Evolutionary conservation across 179 eudicot genomes (phyloP).

Genomic region (Patellifolia procumbens): DNA sequence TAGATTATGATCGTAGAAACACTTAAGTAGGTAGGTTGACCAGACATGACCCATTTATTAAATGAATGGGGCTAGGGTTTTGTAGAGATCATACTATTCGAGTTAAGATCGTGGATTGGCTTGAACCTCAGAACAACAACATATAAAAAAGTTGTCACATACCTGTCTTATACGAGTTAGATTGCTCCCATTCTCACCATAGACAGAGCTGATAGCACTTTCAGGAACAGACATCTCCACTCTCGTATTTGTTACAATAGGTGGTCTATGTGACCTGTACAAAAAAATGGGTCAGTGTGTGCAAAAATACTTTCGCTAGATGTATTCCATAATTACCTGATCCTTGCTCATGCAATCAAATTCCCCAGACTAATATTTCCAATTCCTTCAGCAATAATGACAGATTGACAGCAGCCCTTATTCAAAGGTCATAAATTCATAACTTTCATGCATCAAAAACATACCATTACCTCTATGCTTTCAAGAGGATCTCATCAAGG

Average conservation of each 20-base stretch:
- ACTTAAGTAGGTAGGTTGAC: too few relatives aligned
- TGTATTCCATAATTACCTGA: background rate
- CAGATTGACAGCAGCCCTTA: background rate
- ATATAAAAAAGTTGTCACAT: background rate
- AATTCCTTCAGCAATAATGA: background rate
- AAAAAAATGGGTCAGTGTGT: background rate
- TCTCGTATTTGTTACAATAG: constrained; percentile 67
- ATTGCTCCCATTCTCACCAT: constrained; percentile 76
- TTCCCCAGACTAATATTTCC: background rate
- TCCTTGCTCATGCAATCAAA: background rate
- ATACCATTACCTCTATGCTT: background rate
- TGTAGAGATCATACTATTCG: too few relatives aligned
- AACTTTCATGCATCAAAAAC: too few relatives aligned
- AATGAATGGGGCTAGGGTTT: too few relatives aligned
- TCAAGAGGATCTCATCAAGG: too few relatives aligned
- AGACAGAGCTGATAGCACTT: constrained; percentile 50
- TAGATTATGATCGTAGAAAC: too few relatives aligned
- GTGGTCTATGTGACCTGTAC: constrained; percentile 57
- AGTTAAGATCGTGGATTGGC: too few relatives aligned
- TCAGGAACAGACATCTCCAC: constrained; percentile 77
- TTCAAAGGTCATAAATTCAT: background rate
- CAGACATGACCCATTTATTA: too few relatives aligned
- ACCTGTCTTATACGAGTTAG: constrained; percentile 78
- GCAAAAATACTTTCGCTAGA: background rate
- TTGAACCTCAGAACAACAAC: too few relatives aligned